Evolutionary conservation across 805 yeast species (phyloP), one percentile per base, ranked within the genome.

Genomic region (Diddensiella transvaalensis): DNA sequence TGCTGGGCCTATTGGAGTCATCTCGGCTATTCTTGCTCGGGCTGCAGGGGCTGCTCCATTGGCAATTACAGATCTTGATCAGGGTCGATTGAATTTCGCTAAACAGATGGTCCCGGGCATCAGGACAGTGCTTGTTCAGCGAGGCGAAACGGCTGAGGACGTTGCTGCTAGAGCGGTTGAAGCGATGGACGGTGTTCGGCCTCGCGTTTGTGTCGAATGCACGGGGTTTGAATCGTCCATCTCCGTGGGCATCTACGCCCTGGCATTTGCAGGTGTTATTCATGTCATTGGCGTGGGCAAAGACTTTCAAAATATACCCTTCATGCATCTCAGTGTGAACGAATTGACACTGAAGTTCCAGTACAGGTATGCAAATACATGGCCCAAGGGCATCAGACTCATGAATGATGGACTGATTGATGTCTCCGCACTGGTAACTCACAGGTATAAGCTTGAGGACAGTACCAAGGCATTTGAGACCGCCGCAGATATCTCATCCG

Each of bases 1-100:
- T 45, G 80, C 81, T 15, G 82, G 83, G 19, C 82, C 83, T n/a
- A 78, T 78, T 54, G 83, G 83, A 13, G 62, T 78, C 26, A 70
- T 75, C 36, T 62, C 77, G 22, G 69, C 79, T 42, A 53, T 72
- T 3, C 60, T 76, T 41, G 79, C 80, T 8, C 67, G 71, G 29
- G 80, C 80, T 11, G 68, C 75, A 1, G 83, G 83, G 21, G 79
- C 79, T 3, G 67, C 74, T 26, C 82, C 82, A 24, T 53, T 78
- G 15, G 73, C 70, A 17, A 74, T 77, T 54, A 74, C 80, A 3
- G 82, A 78, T 59, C 60, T 78, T 37, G 65, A 71, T 44, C 63
- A 62, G 19, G 65, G 66, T 40, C 69, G 82, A 48, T 64, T 78
- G 42, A 68, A 65, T 30, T 71, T 76, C 51, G 82, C 81, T 15